Evolutionary conservation across 345 rosid species (phyloP).

Genomic region (Brassica carinata): DNA sequence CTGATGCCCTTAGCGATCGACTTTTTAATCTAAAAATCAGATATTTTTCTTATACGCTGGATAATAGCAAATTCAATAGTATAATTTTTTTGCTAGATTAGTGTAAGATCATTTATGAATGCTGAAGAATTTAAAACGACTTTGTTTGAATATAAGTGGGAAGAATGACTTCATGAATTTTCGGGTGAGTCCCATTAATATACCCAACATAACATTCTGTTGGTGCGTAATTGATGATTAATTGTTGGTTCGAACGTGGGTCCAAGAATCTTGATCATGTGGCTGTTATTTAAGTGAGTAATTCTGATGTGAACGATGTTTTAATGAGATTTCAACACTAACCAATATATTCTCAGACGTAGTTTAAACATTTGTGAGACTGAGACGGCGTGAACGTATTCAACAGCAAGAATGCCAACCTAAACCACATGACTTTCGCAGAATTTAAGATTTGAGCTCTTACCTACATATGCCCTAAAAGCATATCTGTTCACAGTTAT

Average conservation of each 20-base stretch:
- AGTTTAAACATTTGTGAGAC: constrained; percentile 26
- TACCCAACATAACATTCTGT: constrained; percentile 34
- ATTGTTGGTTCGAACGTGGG: constrained; percentile 31
- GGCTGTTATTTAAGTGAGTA: constrained; percentile 25
- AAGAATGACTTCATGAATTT: constrained; percentile 20
- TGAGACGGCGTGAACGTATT: constrained; percentile 30
- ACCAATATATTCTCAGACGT: constrained; percentile 16
- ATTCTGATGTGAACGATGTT: constrained; percentile 23
- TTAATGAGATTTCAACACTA: constrained; percentile 10
- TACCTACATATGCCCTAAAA: neutral
- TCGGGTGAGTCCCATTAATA: constrained; percentile 33
- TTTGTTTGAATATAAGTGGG: constrained; percentile 20
- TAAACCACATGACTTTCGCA: neutral
- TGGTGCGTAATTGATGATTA: constrained; percentile 29
- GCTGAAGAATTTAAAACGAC: constrained; percentile 12
- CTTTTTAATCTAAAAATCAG: too few species aligned
- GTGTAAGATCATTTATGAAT: constrained; percentile 11
- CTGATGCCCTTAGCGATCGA: neutral
- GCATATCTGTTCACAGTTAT: neutral
- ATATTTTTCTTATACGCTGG: neutral
- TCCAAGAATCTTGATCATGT: constrained; percentile 35
- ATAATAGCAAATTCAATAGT: neutral
- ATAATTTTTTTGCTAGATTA: neutral
- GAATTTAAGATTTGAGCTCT: neutral
- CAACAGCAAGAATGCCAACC: constrained; percentile 6